Conservation (phyloP, 1,139 yeast species). For the Zygosaccharomyces pseudobailii region DNA sequence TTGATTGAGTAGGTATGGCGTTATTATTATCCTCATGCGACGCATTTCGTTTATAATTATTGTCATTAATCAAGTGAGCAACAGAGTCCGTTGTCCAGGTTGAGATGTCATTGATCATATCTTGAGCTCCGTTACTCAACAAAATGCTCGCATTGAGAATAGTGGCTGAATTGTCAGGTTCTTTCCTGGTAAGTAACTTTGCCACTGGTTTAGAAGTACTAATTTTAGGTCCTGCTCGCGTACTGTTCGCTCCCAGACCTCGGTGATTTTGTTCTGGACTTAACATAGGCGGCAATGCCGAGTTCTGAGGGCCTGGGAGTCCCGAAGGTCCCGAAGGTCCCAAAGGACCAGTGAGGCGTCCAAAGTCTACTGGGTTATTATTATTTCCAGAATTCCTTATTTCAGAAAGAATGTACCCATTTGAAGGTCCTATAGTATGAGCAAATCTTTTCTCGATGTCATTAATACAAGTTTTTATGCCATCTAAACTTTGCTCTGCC, state of each 20-base stretch:
- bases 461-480: not conserved
- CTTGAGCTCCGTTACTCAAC: slow-evolving; percentile 49
- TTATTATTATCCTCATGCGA: not conserved
- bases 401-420: not conserved
- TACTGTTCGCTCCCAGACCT: not conserved
- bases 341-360: not conserved
- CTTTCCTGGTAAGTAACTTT: not conserved
- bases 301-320: not conserved
- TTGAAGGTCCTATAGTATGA: not conserved
- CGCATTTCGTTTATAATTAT: not conserved
- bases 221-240: not conserved
- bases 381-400: not conserved
- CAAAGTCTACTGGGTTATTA: not conserved
- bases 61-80: slow-evolving; percentile 17
- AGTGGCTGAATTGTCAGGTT: not conserved
- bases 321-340: not conserved
- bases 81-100: slow-evolving; percentile 45
- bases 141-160: slow-evolving; percentile 24
- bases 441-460: not conserved
- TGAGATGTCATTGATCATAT: slow-evolving; percentile 58
- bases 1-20: not conserved
- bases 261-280: not conserved
- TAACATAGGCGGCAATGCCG: not conserved
- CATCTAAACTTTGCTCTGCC: not conserved
- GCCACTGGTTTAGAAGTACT: not conserved